Evolutionary conservation across 1,284 basidiomycete species (phyloP).

Genomic region (Athelia psychrophila): DNA sequence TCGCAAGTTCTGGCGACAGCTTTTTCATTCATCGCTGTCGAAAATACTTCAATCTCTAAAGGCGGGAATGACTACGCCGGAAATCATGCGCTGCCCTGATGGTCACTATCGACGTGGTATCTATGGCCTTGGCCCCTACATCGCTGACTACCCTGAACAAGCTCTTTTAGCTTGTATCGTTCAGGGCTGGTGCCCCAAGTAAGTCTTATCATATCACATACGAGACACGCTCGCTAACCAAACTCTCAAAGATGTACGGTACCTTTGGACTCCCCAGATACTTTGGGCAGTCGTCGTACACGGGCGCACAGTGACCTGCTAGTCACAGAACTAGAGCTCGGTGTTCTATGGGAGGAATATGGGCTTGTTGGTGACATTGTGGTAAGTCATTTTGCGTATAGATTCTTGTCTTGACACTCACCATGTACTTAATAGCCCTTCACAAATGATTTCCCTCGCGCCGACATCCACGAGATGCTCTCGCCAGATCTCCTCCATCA

Average conservation of each 20-base stretch:
- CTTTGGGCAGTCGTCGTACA: background rate
- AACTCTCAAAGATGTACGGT: background rate
- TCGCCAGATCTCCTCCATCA: background rate
- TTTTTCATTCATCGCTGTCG: constrained; percentile 13
- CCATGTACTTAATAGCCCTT: background rate
- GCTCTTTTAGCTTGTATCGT: constrained; percentile 12
- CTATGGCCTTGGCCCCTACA: constrained; percentile 15
- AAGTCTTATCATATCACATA: constrained; percentile 2
- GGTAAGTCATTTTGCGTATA: constrained; percentile 5
- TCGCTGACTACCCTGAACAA: constrained; percentile 20
- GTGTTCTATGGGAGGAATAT: constrained; percentile 11
- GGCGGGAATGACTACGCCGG: constrained; percentile 13
- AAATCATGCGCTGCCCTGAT: constrained; percentile 14
- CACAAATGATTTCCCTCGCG: constrained; percentile 1
- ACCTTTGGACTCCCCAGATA: background rate
- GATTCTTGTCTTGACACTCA: background rate
- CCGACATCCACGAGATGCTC: background rate
- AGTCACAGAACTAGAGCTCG: background rate
- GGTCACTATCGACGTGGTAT: constrained; percentile 14
- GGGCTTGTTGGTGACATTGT: constrained; percentile 3
- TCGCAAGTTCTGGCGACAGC: constrained; percentile 11
- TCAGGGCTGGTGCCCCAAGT: constrained; percentile 17
- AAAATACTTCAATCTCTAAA: constrained; percentile 10
- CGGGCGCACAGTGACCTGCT: background rate
- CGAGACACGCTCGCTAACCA: background rate